A percentile compares a stretch with the other conserved stretches of the same genome.
These are phyloP conservation scores for Trypanosoma boissoni DNA, from an alignment of 208 protist genomes.

Conservation along the genomic window DNA sequence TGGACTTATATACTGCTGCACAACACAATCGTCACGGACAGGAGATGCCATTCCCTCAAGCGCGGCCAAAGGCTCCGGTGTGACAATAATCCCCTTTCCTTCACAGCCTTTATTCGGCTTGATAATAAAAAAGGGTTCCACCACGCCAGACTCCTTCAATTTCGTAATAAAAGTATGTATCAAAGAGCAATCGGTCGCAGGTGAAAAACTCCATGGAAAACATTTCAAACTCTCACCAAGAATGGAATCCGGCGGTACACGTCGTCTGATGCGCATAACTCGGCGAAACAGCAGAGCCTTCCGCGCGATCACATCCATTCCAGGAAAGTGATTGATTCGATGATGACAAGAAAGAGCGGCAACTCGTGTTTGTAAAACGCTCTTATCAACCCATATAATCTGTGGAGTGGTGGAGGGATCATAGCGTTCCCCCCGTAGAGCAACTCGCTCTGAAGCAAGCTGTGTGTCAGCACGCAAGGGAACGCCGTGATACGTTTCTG, in stretches of 20 bases:
- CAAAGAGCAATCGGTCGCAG: slow-evolving; percentile 27
- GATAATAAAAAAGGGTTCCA: slow-evolving; percentile 62
- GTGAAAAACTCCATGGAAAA: slow-evolving; percentile 62
- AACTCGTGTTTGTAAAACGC: slow-evolving; percentile 58
- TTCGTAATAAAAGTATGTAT: slow-evolving; percentile 29
- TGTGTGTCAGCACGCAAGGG: slow-evolving; percentile 7
- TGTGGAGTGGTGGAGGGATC: slow-evolving; percentile 44
- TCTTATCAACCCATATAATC: slow-evolving; percentile 89
- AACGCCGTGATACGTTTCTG: slow-evolving; percentile 35
- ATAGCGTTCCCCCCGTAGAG: not conserved
- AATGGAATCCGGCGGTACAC: not conserved
- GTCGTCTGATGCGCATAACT: slow-evolving; percentile 65
- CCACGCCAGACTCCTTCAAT: not conserved
- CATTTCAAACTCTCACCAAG: slow-evolving; percentile 12
- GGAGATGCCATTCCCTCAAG: slow-evolving; percentile 29
- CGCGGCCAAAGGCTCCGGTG: slow-evolving; percentile 40
- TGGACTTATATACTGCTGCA: slow-evolving; percentile 86
- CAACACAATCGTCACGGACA: slow-evolving; percentile 43
- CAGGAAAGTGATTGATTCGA: slow-evolving; percentile 93
- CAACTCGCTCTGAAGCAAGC: not conserved
- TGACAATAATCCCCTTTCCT: slow-evolving; percentile 77
- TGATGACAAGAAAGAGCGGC: slow-evolving; percentile 61
- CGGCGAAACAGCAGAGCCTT: slow-evolving; percentile 89
- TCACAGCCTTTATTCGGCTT: slow-evolving; percentile 87
- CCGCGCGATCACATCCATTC: slow-evolving; percentile 86